Conservation (phyloP, 2,329 filamentous ascomycete genomes). For the Phaeosphaeriaceae sp. region DNA sequence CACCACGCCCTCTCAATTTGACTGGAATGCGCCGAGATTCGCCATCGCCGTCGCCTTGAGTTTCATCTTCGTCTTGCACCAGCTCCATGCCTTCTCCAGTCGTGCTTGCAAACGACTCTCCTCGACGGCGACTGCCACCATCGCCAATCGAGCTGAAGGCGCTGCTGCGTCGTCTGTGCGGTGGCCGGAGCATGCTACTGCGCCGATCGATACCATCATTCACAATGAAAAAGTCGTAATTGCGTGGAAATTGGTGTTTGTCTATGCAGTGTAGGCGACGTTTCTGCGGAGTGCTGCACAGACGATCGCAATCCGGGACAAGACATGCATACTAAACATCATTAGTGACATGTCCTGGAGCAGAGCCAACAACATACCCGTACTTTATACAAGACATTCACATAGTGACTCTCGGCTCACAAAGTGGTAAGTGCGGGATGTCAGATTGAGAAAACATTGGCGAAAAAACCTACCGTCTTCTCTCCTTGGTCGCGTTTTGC, state of each 20-base stretch:
- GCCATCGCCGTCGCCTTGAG: conserved; percentile 16
- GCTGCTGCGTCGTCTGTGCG: conserved; percentile 44
- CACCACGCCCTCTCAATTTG: conserved; percentile 39
- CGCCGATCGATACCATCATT: conserved; percentile 89
- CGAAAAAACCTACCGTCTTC: conserved; percentile 73
- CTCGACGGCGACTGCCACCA: conserved; percentile 17
- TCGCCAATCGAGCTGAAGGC: conserved; percentile 26
- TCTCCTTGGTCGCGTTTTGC: conserved; percentile 80
- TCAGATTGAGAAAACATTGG: conserved; percentile 5
- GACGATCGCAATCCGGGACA: conserved; percentile 84
- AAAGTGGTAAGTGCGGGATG: background rate
- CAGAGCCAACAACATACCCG: conserved; percentile 14
- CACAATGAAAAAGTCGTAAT: conserved; percentile 66
- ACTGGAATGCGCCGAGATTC: conserved; percentile 23
- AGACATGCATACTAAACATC: conserved; percentile 79
- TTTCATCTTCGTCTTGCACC: conserved; percentile 23
- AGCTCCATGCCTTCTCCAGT: conserved; percentile 34
- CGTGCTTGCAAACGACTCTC: conserved; percentile 27
- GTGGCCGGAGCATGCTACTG: conserved; percentile 73
- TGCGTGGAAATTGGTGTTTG: conserved; percentile 87
- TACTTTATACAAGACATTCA: background rate
- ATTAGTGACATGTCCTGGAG: conserved; percentile 14
- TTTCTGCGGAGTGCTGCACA: conserved; percentile 84
- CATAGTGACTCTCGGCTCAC: background rate
- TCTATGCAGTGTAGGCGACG: conserved; percentile 85